Evolutionary conservation across 345 rosid genomes (phyloP), one percentile per base, ranked within the genome.

Genomic region (Eucalyptus fibrosa): DNA sequence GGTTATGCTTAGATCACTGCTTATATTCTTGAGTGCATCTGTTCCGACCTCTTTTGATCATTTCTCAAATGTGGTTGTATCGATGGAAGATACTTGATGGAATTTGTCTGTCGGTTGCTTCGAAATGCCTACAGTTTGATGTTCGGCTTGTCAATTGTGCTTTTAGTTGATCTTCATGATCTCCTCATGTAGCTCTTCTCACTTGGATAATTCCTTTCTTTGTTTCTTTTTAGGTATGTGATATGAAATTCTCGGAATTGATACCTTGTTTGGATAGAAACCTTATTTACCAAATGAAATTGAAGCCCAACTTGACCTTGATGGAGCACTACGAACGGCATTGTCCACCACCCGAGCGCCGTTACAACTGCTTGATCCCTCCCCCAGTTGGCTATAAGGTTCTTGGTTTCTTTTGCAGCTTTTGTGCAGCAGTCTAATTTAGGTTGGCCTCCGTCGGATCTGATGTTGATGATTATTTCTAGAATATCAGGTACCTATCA

Each of bases 271-370:
- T 98, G 90, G 99, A 98, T 91, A 91, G 98, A 82, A 94, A 94
- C 89, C 96, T 97, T 69, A 96, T 94, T 40, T 97, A 98, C 88
- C 98, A 98, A 91, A 50, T 96, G 92, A 98, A 93, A 90, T 56
- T 97, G 92, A 98, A 95, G 93, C 96, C 91, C 51, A 96, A 98
- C 91, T 90, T 97, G 91, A 50, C 97, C 23, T 91, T 98, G 80
- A 98, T 98, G 99, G 99, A 97, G 93, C 99, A 98, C 91, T 96
- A 98, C 86, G 99, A 98, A 89, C 94, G 96, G 85, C 99, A 96
- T 60, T 98, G 99, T 81, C 99, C 99, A 34, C 97, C 98, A 24
- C 92, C 94, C 1, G 95, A 96, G 86, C 96, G 99, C 3, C 98
- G 99, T 34, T 96, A 91, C 92, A 98, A 98, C 92, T 98, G 99